Percentiles rank a stretch among this genome's conserved stretches.
Evolutionary conservation across 352 stramenopile genomes (phyloP).

Genomic region (Phytopythium vexans): DNA sequence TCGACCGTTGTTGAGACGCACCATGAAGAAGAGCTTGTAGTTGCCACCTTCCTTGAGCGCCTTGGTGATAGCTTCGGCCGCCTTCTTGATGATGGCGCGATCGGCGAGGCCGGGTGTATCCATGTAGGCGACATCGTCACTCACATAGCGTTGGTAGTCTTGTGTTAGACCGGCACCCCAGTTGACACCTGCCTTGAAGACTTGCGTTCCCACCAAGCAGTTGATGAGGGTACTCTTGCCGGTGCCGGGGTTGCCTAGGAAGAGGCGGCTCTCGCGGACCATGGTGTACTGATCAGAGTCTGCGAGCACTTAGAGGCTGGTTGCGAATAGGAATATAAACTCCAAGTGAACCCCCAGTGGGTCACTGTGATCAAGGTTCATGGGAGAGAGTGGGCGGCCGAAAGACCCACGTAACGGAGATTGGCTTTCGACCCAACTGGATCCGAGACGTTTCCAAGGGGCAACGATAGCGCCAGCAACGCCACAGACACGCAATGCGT

Average conservation of each 20-base stretch:
- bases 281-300: no score
- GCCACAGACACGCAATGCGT: no score
- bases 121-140: constrained; percentile 18
- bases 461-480: no score
- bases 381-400: no score
- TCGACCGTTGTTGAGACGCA: no score
- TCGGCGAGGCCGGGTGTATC: constrained; percentile 18
- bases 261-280: constrained; percentile 13
- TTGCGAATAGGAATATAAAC: no score
- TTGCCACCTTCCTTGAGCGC: constrained; percentile 10
- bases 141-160: constrained; percentile 7
- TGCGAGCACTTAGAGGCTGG: no score
- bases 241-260: constrained; percentile 16
- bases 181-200: constrained; percentile 8
- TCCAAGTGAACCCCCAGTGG: no score
- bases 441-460: no score
- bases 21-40: constrained; percentile 26
- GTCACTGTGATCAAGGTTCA: no score
- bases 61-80: constrained; percentile 13
- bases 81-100: constrained; percentile 3
- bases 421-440: no score
- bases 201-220: constrained; percentile 10
- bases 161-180: constrained; percentile 11
- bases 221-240: constrained; percentile 28
- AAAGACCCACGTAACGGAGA: no score